Evolutionary conservation across 116 monocot species (phyloP), one percentile per base, ranked within the genome.

Genomic region (Trichopus zeylanicus): DNA sequence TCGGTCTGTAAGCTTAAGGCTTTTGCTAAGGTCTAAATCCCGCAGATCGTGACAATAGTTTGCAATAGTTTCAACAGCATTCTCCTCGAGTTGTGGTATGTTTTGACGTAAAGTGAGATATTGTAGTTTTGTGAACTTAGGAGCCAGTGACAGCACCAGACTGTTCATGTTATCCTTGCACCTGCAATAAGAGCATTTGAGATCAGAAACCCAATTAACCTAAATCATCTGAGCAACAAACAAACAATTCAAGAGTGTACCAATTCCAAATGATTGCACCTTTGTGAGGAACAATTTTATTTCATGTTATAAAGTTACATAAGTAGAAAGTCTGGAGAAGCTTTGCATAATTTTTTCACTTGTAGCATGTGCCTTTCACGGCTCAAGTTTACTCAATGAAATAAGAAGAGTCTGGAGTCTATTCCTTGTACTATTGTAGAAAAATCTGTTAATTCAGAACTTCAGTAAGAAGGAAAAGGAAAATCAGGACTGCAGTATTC

Each of bases 1-100:
- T 19, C 29, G 24, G 67, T 97, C 91, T 12, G 62, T 82, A 13
- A 97, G 77, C 60, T 59, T 84, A 26, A 71, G 75, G 62, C 97
- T 82, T 80, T 77, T 80, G 75, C 91, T 87, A 64, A 97, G 97
- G 51, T 97, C 97, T 46, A 97, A 73, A 31, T 82, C 87, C n/a
- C 55, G 62, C 48, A 97, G 63, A 61, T 91, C 91, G 48, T 77
- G 84, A 65, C 91, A 97, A 24, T 87, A 56, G 34, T 66, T 78
- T 66, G 97, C 81, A 73, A 97, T 65, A 19, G 73, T 38, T 61
- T 87, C 87, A 26, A 97, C 75, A 47, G 81, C 91, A 73, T 63
- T 65, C 42, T 97, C 91, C 46, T 84, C 75, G 65, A 97, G 79
- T 48, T 91, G 97, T 39, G 91, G 71, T 66, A 57, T 79, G 47